Base-by-base conservation (phyloP, 768 basidiomycete species). In the Boletus pseudopeckii region DNA sequence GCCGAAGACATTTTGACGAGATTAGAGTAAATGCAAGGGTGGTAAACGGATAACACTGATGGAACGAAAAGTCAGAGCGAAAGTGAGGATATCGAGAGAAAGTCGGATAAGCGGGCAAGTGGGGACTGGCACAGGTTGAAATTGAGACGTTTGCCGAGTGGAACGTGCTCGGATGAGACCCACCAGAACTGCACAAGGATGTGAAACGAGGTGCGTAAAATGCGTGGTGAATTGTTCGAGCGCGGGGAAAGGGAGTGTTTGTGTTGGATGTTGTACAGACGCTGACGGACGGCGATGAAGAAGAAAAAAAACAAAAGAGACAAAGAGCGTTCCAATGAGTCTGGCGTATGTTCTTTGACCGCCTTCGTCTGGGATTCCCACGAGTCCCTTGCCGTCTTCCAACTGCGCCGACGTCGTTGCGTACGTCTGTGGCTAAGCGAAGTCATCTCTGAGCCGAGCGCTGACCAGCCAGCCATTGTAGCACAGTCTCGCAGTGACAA, bases 1-100 rank as follows among this genome's bases (percentile, higher is more conserved):
- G 86, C 72, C 6, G 56, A 45, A 60, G 88, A 77, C 87, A 89
- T 62, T 51, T 60, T 56, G 28, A 10, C 32, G 37, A 13, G 7
- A 53, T 47, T 52, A 55, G 52, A 43, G 44, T 50, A 50, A 39
- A 54, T 49, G 53, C 39, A 39, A 48, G 17, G 43, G 38, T 26
- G 48, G 47, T 37, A 36, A 20, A 39, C 28, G 46, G 26, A 43
- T 22, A 51, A 39, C 40, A 47, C 41, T 52, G 33, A 36, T 63
- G 24, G 18, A 6, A 41, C 11, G 38, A 53, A 36, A 41, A 30
- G 28, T 14, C 15, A 52, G 34, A 14, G 45, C 32, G 56, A 62
- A 64, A 45, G 55, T 56, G 58, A 43, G 52, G 50, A 56, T 53
- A 53, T 60, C 24, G 52, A 57, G 52, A 41, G 52, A 56, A 59